Conservation (phyloP, 179 eudicot genomes). For the Beta lomatogona region DNA sequence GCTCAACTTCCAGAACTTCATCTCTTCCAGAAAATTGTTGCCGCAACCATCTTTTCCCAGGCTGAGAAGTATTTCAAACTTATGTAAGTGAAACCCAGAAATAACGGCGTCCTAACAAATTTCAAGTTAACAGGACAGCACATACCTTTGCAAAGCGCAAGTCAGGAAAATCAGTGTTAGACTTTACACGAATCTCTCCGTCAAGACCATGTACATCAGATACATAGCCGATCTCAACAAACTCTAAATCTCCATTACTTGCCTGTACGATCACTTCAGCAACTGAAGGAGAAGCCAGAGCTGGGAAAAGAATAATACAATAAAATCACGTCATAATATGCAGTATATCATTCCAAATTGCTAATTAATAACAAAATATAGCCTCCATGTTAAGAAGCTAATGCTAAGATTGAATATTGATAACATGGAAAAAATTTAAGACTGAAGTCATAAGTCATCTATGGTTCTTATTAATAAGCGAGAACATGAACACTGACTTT, state of each 20-base stretch:
- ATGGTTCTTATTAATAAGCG: too few relatives aligned
- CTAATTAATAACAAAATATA: not conserved
- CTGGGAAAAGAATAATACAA: not conserved
- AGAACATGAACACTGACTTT: too few relatives aligned
- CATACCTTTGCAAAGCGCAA: slow-evolving; percentile 74
- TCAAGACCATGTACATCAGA: slow-evolving; percentile 83
- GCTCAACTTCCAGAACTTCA: slow-evolving; percentile 65
- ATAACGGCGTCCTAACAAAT: slow-evolving; percentile 7
- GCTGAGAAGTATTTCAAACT: slow-evolving; percentile 47
- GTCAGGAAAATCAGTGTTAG: slow-evolving; percentile 85
- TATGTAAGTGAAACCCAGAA: slow-evolving; percentile 21
- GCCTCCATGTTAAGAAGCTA: not conserved
- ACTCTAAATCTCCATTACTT: slow-evolving; percentile 41
- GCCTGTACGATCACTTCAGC: slow-evolving; percentile 32
- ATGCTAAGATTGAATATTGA: too few relatives aligned
- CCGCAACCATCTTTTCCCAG: slow-evolving; percentile 91
- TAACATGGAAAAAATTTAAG: too few relatives aligned
- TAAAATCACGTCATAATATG: not conserved
- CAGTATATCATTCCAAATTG: not conserved
- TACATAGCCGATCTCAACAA: slow-evolving; percentile 78
- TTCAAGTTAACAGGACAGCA: slow-evolving; percentile 1
- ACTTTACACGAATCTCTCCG: slow-evolving; percentile 88
- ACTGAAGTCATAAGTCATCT: too few relatives aligned
- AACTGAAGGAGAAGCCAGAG: slow-evolving; percentile 26
- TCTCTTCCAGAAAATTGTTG: slow-evolving; percentile 66